Evolutionary conservation across 345 rosid species (phyloP).

Genomic region (Tarenaya hassleriana): DNA sequence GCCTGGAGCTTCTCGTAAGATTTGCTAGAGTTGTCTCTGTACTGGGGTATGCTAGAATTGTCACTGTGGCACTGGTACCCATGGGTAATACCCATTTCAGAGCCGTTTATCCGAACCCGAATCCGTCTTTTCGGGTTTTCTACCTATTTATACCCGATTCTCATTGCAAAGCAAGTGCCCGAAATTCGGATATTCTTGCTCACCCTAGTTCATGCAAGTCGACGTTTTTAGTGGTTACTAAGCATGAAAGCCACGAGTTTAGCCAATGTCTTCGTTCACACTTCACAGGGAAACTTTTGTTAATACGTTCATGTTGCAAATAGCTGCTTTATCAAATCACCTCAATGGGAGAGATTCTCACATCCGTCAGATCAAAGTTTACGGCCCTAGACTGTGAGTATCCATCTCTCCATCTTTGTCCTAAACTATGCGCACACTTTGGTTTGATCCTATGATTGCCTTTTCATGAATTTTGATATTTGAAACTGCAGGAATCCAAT

Average conservation of each 20-base stretch:
- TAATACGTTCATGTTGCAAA: slow-evolving; percentile 82
- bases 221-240: slow-evolving; percentile 4
- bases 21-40: too few relatives aligned
- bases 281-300: slow-evolving; percentile 80
- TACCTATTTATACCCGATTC: too few relatives aligned
- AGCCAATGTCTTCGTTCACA: not conserved
- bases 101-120: too few relatives aligned
- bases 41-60: too few relatives aligned
- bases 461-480: slow-evolving; percentile 4
- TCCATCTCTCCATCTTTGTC: not conserved
- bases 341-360: slow-evolving; percentile 47
- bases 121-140: too few relatives aligned
- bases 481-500: slow-evolving; percentile 58
- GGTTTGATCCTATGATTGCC: not conserved
- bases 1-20: too few relatives aligned
- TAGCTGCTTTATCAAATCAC: slow-evolving; percentile 48
- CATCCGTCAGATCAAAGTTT: slow-evolving; percentile 86
- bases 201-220: too few relatives aligned
- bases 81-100: too few relatives aligned
- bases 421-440: not conserved
- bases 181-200: too few relatives aligned
- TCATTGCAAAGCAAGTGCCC: too few relatives aligned
- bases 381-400: slow-evolving; percentile 68
- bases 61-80: too few relatives aligned
- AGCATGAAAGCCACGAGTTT: not conserved